Evolutionary conservation across 257 asterid species (phyloP).

Genomic region (Leptodermis oblonga): DNA sequence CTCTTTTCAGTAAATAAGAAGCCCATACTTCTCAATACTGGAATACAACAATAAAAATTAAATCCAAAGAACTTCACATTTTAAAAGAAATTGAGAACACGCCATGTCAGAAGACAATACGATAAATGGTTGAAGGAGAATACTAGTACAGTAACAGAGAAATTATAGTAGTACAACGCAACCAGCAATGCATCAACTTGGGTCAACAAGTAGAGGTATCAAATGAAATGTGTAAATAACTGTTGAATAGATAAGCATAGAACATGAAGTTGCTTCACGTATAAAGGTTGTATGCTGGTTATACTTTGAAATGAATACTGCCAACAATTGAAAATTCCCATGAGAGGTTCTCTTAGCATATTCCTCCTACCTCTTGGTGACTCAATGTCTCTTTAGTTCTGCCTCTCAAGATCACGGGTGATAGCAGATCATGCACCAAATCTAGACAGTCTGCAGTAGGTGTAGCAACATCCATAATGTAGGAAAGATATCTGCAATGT

Average conservation of each 20-base stretch:
- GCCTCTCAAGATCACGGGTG: slow-evolving; percentile 69
- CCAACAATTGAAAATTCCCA: not conserved
- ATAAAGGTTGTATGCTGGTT: not conserved
- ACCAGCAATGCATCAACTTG: not conserved
- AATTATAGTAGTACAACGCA: not conserved
- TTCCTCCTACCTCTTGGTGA: slow-evolving; percentile 83
- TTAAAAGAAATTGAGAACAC: not conserved
- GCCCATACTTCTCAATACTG: not conserved
- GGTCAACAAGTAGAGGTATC: not conserved
- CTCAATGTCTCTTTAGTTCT: slow-evolving; percentile 57
- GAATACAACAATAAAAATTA: not conserved
- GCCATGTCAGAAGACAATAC: not conserved
- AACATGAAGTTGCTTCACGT: not conserved
- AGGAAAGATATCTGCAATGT: slow-evolving; percentile 70
- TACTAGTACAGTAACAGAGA: not conserved
- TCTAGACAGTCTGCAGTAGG: slow-evolving; percentile 88
- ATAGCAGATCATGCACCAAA: slow-evolving; percentile 72
- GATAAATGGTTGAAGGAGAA: not conserved
- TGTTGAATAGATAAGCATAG: not conserved
- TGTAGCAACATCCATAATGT: slow-evolving; percentile 95
- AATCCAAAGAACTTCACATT: slow-evolving; percentile 4
- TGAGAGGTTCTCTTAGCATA: slow-evolving; percentile 14
- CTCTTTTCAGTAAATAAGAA: not conserved
- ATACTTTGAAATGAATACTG: not conserved
- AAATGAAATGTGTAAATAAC: not conserved